These are phyloP conservation scores for Debaryomyces castellii DNA, from an alignment of 805 yeast genomes.

Conservation along the genomic window DNA sequence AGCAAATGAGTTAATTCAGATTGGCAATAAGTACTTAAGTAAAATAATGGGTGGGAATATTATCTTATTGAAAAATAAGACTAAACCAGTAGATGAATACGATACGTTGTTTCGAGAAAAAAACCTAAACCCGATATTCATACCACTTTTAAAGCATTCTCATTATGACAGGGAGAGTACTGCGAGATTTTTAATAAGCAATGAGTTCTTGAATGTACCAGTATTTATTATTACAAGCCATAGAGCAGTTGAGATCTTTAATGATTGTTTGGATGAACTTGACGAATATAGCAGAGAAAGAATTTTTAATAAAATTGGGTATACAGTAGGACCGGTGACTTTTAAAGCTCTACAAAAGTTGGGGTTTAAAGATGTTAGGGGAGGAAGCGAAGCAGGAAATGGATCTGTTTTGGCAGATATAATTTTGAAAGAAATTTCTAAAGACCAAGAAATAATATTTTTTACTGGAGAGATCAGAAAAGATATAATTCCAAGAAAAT, in stretches of 20 bases:
- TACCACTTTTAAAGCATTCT: conserved; percentile 73
- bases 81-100: conserved; percentile 70
- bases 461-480: conserved; percentile 85
- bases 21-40: not conserved
- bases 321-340: conserved; percentile 93
- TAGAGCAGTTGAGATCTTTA: conserved; percentile 82
- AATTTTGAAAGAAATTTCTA: conserved; percentile 38
- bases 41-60: conserved; percentile 21
- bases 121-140: conserved; percentile 50
- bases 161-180: conserved; percentile 51
- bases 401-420: conserved; percentile 69
- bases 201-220: conserved; percentile 40
- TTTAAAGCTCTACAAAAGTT: conserved; percentile 50
- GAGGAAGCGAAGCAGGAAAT: conserved; percentile 79
- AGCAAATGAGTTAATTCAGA: not conserved
- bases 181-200: conserved; percentile 41
- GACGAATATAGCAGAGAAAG: conserved; percentile 13
- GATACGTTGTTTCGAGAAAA: conserved; percentile 36
- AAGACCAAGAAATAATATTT: conserved; percentile 53
- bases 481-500: conserved; percentile 71
- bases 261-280: conserved; percentile 38
- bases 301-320: conserved; percentile 55
- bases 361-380: conserved; percentile 70
- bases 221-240: conserved; percentile 83
- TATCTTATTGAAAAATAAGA: conserved; percentile 67